Conservation (phyloP, 768 basidiomycete genomes). For the Clavulina sp. region DNA sequence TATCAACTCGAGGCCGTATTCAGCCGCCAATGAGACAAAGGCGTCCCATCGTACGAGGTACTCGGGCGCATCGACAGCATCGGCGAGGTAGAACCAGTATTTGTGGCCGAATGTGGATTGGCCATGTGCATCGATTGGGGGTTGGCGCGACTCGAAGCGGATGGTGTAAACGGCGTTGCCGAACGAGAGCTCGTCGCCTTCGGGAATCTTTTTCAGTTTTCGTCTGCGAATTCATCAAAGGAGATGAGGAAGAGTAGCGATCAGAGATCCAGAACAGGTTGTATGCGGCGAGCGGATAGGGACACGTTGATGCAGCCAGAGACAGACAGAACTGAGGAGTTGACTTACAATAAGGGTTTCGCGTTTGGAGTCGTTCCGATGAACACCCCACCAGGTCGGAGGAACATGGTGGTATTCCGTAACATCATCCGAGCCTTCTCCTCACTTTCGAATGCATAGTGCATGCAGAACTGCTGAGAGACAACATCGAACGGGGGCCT, state of each 20-base stretch:
- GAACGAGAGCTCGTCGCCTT: slow-evolving; percentile 54
- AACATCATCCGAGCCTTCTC: slow-evolving; percentile 84
- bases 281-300: too few species aligned
- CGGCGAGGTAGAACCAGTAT: slow-evolving; percentile 84
- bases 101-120: slow-evolving; percentile 66
- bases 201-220: slow-evolving; percentile 50
- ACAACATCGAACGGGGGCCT: slow-evolving; percentile 76
- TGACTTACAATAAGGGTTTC: slow-evolving; percentile 61
- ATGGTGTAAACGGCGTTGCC: slow-evolving; percentile 86
- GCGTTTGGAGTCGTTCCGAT: slow-evolving; percentile 95
- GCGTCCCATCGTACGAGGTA: slow-evolving; percentile 93
- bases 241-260: slow-evolving; percentile 1
- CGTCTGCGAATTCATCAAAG: slow-evolving; percentile 26
- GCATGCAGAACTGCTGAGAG: slow-evolving; percentile 99
- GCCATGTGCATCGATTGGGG: slow-evolving; percentile 20
- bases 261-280: too few species aligned
- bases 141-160: slow-evolving; percentile 51
- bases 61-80: slow-evolving; percentile 95
- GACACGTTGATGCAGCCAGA: too few species aligned
- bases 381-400: slow-evolving; percentile 76
- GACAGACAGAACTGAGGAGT: too few species aligned
- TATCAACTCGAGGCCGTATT: slow-evolving; percentile 53
- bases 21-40: slow-evolving; percentile 71
- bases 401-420: slow-evolving; percentile 63
- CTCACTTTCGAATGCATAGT: slow-evolving; percentile 92